Conservation (phyloP, 768 basidiomycete species). For the Xerocomellus chrysenteron region DNA sequence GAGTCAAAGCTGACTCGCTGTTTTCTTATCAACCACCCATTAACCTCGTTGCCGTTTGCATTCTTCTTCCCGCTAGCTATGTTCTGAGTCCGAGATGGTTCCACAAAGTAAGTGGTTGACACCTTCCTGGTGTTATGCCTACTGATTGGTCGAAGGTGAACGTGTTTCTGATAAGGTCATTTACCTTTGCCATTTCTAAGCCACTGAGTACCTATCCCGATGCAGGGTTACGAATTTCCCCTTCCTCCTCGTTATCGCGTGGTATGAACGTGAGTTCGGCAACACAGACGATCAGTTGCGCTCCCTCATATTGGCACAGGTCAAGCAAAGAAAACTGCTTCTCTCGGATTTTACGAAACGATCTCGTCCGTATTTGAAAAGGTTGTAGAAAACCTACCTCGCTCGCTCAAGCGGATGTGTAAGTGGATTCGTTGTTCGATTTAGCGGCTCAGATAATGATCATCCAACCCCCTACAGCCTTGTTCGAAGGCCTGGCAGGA, state of each 20-base stretch:
- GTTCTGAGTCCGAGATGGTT: slow-evolving; percentile 94
- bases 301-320: slow-evolving; percentile 17
- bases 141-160: slow-evolving; percentile 56
- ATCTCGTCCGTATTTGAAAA: slow-evolving; percentile 64
- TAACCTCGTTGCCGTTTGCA: slow-evolving; percentile 81
- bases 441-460: background rate
- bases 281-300: background rate
- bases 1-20: slow-evolving; percentile 86
- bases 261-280: slow-evolving; percentile 67
- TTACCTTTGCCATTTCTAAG: background rate
- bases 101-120: slow-evolving; percentile 67
- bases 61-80: slow-evolving; percentile 87
- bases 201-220: background rate
- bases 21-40: slow-evolving; percentile 95
- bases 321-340: slow-evolving; percentile 67
- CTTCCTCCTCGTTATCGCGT: slow-evolving; percentile 72
- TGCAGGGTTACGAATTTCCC: slow-evolving; percentile 80
- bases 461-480: slow-evolving; percentile 42
- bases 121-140: slow-evolving; percentile 3
- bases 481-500: slow-evolving; percentile 80
- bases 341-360: slow-evolving; percentile 72
- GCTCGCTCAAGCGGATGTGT: slow-evolving; percentile 74
- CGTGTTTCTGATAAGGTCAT: slow-evolving; percentile 80
- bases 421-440: slow-evolving; percentile 26
- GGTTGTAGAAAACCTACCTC: slow-evolving; percentile 71